Base-by-base conservation (phyloP, 2,329 filamentous ascomycete species). In the Colletotrichum plurivorum region DNA sequence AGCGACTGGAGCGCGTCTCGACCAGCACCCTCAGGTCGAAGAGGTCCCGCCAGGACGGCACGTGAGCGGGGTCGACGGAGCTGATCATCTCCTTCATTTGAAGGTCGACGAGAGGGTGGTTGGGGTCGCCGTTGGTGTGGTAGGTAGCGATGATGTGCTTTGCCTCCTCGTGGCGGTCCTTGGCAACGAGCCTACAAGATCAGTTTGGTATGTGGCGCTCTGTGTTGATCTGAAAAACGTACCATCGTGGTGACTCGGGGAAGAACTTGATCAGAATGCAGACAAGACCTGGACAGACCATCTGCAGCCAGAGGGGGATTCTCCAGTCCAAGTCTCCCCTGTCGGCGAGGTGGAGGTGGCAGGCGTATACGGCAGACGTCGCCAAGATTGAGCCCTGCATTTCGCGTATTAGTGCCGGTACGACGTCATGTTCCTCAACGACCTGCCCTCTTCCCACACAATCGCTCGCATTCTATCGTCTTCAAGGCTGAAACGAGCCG, bases 91-190 rank as follows among this genome's bases (percentile, higher is more conserved):
- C 69, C 27, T 53, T 69, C 51, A 69, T 69, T 39, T 69, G 62
- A 4, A 67, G 48, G 8, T 51, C 55, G 18, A 69, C 67, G n/a
- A 69, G 67, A 10, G 67, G 67, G 20, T 67, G 79, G 31, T 79
- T 73, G 20, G 67, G 71, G 63, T 85, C 79, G 18, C 81, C 83
- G 52, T 83, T 81, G 27, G 82, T 84, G 67, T 89, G 88, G 68
- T 83, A 83, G 62, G 85, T 81, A 39, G 81, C 78, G 5, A 90
- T 81, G 1, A 88, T 83, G 1, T 76, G 70, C 5, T 82, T 76
- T 6, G 87, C 87, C 68, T 88, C 84, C 1, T 86, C 83, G 62
- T 82, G 80, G 16, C 84, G 80, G 54, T 84, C 85, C 58, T 86
- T 83, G 39, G 76, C 76, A 25, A 82, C 80, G 66, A 74, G 84